Evolutionary conservation across 2,329 filamentous ascomycete genomes (phyloP), one percentile per base, ranked within the genome.

Genomic region (Microdochium bolleyi): DNA sequence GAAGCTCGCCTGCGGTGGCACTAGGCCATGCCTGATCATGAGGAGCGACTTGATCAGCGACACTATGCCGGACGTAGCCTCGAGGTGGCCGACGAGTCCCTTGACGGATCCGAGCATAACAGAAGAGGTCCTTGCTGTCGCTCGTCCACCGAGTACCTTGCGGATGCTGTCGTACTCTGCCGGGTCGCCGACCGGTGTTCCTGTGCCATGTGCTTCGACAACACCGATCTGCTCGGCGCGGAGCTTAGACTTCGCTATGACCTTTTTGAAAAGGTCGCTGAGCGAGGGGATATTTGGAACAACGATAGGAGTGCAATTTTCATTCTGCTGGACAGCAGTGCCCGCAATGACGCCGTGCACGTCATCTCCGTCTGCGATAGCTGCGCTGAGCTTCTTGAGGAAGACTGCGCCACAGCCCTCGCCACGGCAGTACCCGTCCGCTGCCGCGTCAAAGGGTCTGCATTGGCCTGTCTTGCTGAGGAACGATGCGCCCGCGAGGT

Each of bases 341-440:
- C 61, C 65, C 0, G 65, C 55, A 27, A 79, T 71, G 2, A 73
- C 62, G 7, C 68, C 73, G 1, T 70, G 57, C 19, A 77, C 66
- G 1, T 64, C 63, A 57, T 83, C 74, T 0, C 71, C 70, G 32
- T 79, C 77, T 3, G 60, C 58, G 0, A 80, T 32, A 0, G 80
- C 79, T 41, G 70, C 63, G 1, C 67, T 64, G 0, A 80, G 61
- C 3, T 60, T 67, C 64, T 82, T 82, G 0, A 83, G 55, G 2
- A 79, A 58, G 0, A 83, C 58, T 0, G 65, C 57, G 0, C 60
- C 73, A 2, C 70, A 59, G 0, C 73, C 79, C 49, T 83, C 79
- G 0, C 70, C 78, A 2, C 78, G 67, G 11, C 72, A 78, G 54
- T 81, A 83, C 0, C 79, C 80, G 54, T 77, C 70, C 1, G 71